Percentiles rank a stretch among this genome's conserved stretches.
phyloP scores from a whole-genome alignment of 2,329 filamentous ascomycete species.

The Penicillium occitanis region DNA sequence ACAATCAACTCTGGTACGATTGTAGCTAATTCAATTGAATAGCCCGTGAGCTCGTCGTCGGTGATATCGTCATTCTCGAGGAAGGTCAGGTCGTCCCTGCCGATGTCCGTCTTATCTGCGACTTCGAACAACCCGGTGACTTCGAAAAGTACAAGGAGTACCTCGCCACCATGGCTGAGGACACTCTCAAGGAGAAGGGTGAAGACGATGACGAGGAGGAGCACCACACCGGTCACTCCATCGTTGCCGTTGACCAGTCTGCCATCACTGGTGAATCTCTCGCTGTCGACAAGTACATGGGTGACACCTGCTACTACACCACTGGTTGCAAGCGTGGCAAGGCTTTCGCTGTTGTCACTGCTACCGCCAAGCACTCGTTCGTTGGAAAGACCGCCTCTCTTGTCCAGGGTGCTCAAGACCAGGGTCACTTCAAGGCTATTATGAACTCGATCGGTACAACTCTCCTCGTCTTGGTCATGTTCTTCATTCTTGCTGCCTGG shows the following conservation, averaged over 20 bases:
- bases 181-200: constrained; percentile 53
- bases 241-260: constrained; percentile 70
- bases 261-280: constrained; percentile 74
- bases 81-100: constrained; percentile 67
- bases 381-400: constrained; percentile 69
- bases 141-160: constrained; percentile 63
- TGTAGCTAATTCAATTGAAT: neutral
- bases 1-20: too few relatives aligned
- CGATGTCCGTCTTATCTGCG: constrained; percentile 67
- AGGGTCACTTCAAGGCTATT: constrained; percentile 74
- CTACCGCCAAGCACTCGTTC: constrained; percentile 67
- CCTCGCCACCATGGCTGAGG: constrained; percentile 57
- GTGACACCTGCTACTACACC: constrained; percentile 70
- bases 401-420: constrained; percentile 69
- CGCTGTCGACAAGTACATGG: constrained; percentile 60
- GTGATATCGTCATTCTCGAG: constrained; percentile 68
- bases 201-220: constrained; percentile 57
- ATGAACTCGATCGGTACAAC: constrained; percentile 73
- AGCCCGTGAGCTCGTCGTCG: constrained; percentile 65
- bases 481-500: constrained; percentile 69
- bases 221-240: constrained; percentile 59
- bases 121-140: constrained; percentile 63
- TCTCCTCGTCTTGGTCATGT: constrained; percentile 68
- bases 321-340: constrained; percentile 75
- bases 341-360: constrained; percentile 64